phyloP scores from a whole-genome alignment of 305 asterid genomes.

The Fraxinus floribunda region DNA sequence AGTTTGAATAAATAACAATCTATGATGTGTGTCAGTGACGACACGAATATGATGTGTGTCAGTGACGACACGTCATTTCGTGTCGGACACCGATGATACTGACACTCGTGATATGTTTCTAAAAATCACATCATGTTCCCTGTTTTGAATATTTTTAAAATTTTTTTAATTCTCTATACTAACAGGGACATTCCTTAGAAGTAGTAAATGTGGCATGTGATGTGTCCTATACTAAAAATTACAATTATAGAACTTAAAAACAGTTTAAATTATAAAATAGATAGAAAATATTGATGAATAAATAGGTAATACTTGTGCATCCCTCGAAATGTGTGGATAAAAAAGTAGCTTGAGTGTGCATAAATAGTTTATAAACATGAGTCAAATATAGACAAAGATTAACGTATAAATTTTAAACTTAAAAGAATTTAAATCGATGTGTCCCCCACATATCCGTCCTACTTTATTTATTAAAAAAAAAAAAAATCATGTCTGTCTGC shows the following conservation, averaged over 20 bases:
- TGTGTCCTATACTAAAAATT: neutral
- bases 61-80: no score
- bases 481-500: no score
- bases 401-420: no score
- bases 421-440: neutral
- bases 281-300: neutral
- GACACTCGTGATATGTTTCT: no score
- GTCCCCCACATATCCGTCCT: neutral
- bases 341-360: neutral
- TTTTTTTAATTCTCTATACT: neutral
- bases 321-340: neutral
- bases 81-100: no score
- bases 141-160: no score
- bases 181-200: neutral
- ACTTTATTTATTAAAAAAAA: no score
- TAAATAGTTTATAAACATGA: neutral
- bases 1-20: neutral
- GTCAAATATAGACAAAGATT: neutral
- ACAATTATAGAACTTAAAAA: no score
- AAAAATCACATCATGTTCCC: no score
- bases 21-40: no score
- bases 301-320: neutral
- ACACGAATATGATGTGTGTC: no score
- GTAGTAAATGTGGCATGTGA: neutral
- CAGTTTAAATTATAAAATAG: neutral